These are phyloP conservation scores for Aspergillus sclerotialis DNA, from an alignment of 2,329 filamentous ascomycete species.

Conservation along the genomic window DNA sequence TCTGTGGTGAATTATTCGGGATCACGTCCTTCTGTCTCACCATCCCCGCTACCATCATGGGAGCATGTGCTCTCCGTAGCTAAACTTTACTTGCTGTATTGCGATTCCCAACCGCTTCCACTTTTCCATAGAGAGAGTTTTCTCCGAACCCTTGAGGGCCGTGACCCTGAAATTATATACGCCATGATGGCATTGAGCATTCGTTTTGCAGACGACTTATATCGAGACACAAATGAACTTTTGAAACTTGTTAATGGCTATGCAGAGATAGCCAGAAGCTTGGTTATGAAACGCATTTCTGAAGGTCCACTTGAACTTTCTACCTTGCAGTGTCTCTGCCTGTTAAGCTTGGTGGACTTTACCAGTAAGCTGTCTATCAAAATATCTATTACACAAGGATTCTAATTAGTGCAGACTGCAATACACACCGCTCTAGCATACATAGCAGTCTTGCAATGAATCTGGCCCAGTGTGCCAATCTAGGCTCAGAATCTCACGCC, in stretches of 20 bases:
- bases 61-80: conserved; percentile 33
- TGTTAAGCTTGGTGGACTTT: conserved; percentile 36
- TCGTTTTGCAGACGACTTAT: conserved; percentile 32
- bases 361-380: conserved; percentile 23
- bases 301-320: conserved; percentile 36
- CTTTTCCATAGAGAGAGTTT: conserved; percentile 40
- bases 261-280: conserved; percentile 27
- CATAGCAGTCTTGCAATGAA: conserved; percentile 41
- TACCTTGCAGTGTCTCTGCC: conserved; percentile 36
- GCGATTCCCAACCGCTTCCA: conserved; percentile 45
- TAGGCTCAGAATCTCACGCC: conserved; percentile 30
- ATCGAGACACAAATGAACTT: conserved; percentile 14
- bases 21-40: conserved; percentile 9
- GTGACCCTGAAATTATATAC: conserved; percentile 31
- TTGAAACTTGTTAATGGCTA: conserved; percentile 27
- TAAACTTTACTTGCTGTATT: conserved; percentile 41
- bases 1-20: conserved; percentile 2
- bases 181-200: conserved; percentile 35
- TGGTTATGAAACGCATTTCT: conserved; percentile 33
- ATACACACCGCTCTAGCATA: conserved; percentile 38
- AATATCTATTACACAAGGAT: background rate
- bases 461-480: conserved; percentile 38
- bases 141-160: conserved; percentile 29
- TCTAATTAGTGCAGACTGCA: conserved; percentile 31
- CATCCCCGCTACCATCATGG: conserved; percentile 29